phyloP scores from a whole-genome alignment of 2,329 filamentous ascomycete genomes.

The Aquanectria penicillioides region DNA sequence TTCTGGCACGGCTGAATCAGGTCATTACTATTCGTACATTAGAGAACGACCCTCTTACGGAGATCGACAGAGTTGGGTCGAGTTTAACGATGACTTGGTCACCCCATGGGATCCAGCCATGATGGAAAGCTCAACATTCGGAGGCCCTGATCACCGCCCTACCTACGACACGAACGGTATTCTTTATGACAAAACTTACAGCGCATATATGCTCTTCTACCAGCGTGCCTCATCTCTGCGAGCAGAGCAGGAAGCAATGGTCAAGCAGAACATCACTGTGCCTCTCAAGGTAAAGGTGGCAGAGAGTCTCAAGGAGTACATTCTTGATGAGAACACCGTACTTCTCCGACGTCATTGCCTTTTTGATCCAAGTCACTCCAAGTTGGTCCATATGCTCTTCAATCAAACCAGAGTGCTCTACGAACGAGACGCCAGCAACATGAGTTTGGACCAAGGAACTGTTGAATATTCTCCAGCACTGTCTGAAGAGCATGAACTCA shows the following conservation, averaged over 20 bases:
- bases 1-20: slow-evolving; percentile 89
- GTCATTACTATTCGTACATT: slow-evolving; percentile 97
- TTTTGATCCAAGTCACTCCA: slow-evolving; percentile 76
- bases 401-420: slow-evolving; percentile 62
- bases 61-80: slow-evolving; percentile 73
- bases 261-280: slow-evolving; percentile 41
- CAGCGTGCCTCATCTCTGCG: slow-evolving; percentile 77
- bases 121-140: slow-evolving; percentile 83
- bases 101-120: slow-evolving; percentile 76
- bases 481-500: slow-evolving; percentile 42
- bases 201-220: slow-evolving; percentile 98
- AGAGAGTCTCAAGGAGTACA: slow-evolving; percentile 62
- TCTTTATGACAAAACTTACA: slow-evolving; percentile 76
- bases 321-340: slow-evolving; percentile 76
- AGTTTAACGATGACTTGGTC: slow-evolving; percentile 94
- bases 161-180: slow-evolving; percentile 57
- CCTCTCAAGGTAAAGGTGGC: slow-evolving; percentile 58
- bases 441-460: slow-evolving; percentile 10
- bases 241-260: slow-evolving; percentile 59
- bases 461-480: slow-evolving; percentile 16
- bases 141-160: slow-evolving; percentile 69
- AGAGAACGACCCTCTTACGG: slow-evolving; percentile 75
- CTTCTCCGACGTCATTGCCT: slow-evolving; percentile 82
- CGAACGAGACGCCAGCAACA: slow-evolving; percentile 24
- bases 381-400: slow-evolving; percentile 73